Evolutionary conservation across 352 stramenopile species (phyloP).

Genomic region (Phytopythium oedochilum): DNA sequence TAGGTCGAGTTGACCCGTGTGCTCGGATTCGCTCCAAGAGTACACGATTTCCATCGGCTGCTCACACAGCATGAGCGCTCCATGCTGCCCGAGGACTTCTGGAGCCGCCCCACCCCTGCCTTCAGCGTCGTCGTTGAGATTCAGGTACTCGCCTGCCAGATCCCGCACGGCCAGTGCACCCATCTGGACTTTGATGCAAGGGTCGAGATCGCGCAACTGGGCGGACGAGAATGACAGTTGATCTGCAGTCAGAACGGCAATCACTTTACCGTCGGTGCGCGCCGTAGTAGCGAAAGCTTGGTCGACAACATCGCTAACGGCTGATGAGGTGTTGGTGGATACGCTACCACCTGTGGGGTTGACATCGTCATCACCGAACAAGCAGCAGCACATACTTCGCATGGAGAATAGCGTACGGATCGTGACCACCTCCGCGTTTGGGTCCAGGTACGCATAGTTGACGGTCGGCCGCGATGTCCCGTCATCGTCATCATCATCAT

Average conservation of each 20-base stretch:
- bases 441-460: slow-evolving; percentile 63
- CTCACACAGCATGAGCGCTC: slow-evolving; percentile 36
- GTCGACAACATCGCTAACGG: not conserved
- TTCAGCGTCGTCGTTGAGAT: not conserved
- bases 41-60: slow-evolving; percentile 44
- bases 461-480: slow-evolving; percentile 47
- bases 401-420: slow-evolving; percentile 62
- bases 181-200: slow-evolving; percentile 34
- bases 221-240: slow-evolving; percentile 30
- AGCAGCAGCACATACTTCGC: slow-evolving; percentile 37
- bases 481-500: slow-evolving; percentile 7
- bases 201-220: slow-evolving; percentile 38
- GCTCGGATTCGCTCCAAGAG: slow-evolving; percentile 43
- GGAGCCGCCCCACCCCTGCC: not conserved
- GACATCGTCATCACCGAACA: slow-evolving; percentile 30
- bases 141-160: slow-evolving; percentile 20
- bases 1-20: slow-evolving; percentile 48
- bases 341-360: not conserved
- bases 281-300: not conserved
- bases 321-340: not conserved
- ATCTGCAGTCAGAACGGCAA: slow-evolving; percentile 24
- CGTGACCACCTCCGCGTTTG: slow-evolving; percentile 65
- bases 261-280: not conserved
- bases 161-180: slow-evolving; percentile 34
- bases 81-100: not conserved